Percentiles rank a stretch among this genome's conserved stretches.
Conservation (phyloP, 2,329 filamentous ascomycete species). For the Colletotrichum tofieldiae region DNA sequence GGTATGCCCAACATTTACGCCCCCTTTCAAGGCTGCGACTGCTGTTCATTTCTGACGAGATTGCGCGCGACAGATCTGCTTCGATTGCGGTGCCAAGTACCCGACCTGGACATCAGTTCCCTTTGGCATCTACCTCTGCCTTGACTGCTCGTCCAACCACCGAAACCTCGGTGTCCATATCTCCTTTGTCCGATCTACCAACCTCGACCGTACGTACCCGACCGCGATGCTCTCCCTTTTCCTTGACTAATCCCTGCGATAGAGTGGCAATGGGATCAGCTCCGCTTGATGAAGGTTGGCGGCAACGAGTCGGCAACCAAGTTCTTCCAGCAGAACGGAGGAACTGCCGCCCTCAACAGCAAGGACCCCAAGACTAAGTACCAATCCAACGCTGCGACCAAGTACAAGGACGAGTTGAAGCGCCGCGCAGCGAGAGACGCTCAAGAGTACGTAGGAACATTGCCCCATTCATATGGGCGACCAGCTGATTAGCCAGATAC, state of each 20-base stretch:
- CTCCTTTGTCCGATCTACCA: slow-evolving; percentile 98
- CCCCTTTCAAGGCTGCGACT: slow-evolving; percentile 36
- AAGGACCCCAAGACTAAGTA: slow-evolving; percentile 99
- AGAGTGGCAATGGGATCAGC: slow-evolving; percentile 99
- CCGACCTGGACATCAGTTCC: slow-evolving; percentile 98
- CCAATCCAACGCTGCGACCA: slow-evolving; percentile 90
- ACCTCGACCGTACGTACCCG: slow-evolving; percentile 88
- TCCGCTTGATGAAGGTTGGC: slow-evolving; percentile 97
- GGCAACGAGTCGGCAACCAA: slow-evolving; percentile 98
- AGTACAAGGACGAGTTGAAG: slow-evolving; percentile 98
- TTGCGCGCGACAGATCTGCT: slow-evolving; percentile 81
- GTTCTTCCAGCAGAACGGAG: slow-evolving; percentile 97
- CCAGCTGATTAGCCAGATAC: slow-evolving; percentile 69
- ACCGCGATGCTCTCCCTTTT: slow-evolving; percentile 12
- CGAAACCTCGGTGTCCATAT: slow-evolving; percentile 98
- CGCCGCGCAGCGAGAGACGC: slow-evolving; percentile 87
- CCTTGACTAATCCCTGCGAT: slow-evolving; percentile 31
- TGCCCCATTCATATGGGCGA: background rate
- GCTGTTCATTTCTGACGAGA: slow-evolving; percentile 42
- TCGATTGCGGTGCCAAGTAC: slow-evolving; percentile 97
- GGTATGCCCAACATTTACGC: slow-evolving; percentile 64
- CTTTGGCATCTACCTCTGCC: slow-evolving; percentile 96
- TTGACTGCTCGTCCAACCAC: slow-evolving; percentile 98
- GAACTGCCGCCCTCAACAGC: slow-evolving; percentile 92
- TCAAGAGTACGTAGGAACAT: slow-evolving; percentile 75